Evolutionary conservation across 2,329 filamentous ascomycete genomes (phyloP).

Genomic region (Metarhizium robertsii): DNA sequence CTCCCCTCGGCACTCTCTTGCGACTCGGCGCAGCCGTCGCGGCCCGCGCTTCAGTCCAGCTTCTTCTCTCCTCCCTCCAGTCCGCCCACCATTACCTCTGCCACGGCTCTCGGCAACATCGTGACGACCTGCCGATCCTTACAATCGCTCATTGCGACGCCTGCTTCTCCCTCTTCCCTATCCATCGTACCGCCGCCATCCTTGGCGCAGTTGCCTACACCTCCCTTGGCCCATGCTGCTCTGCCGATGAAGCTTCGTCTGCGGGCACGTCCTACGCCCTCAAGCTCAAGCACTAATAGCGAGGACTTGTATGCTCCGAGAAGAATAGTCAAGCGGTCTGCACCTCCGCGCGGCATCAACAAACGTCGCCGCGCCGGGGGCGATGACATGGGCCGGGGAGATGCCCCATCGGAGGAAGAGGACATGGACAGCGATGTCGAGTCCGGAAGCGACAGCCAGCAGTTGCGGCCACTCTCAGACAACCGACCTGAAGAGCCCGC

Average conservation of each 20-base stretch:
- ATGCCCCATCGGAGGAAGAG: slow-evolving; percentile 18
- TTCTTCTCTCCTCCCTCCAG: slow-evolving; percentile 52
- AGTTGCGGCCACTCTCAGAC: slow-evolving; percentile 12
- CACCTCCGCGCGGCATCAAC: slow-evolving; percentile 37
- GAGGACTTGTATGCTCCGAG: slow-evolving; percentile 27
- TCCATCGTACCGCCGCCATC: slow-evolving; percentile 22
- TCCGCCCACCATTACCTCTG: slow-evolving; percentile 37
- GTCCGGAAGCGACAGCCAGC: slow-evolving; percentile 12
- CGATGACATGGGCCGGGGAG: slow-evolving; percentile 35
- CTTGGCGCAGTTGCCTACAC: slow-evolving; percentile 39
- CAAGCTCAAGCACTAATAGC: slow-evolving; percentile 13
- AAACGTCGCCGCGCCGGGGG: slow-evolving; percentile 42
- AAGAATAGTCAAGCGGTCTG: slow-evolving; percentile 43
- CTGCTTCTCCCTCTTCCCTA: slow-evolving; percentile 14
- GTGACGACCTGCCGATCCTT: slow-evolving; percentile 52
- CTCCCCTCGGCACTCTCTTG: slow-evolving; percentile 50
- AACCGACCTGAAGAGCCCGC: slow-evolving; percentile 5
- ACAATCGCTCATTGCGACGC: slow-evolving; percentile 45
- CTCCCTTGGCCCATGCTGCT: slow-evolving; percentile 43
- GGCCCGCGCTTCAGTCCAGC: slow-evolving; percentile 37
- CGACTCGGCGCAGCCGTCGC: slow-evolving; percentile 39
- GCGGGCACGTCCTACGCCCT: slow-evolving; percentile 31
- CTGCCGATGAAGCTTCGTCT: slow-evolving; percentile 46
- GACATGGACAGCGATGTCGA: slow-evolving; percentile 29
- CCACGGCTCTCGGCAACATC: slow-evolving; percentile 42